Base-by-base conservation (phyloP, 2,329 filamentous ascomycete species). In the Fusarium anthophilum region DNA sequence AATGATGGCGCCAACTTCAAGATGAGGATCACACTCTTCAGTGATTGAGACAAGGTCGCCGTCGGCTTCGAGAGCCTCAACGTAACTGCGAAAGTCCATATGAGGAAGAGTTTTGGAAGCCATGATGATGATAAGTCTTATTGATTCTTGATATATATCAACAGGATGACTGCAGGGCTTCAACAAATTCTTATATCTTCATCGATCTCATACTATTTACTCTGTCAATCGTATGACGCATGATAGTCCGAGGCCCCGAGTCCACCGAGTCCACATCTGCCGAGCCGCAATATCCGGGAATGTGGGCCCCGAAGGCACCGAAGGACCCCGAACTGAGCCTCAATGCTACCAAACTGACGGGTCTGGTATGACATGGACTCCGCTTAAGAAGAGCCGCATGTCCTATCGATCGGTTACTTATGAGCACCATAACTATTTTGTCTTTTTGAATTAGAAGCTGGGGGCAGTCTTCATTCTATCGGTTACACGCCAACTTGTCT, bases 1-100 rank as follows among this genome's bases (percentile, higher is more conserved):
- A 18, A 84, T 85, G 50, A 88, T 87, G 9, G 86, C 87, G 4
- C 79, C 84, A 1, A 80, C 82, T 73, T 88, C 85, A 32, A 88
- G 81, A 55, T 87, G 66, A 8, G 85, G 82, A 60, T 87, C 84
- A 12, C 84, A 76, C 48, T 83, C 80, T 10, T 80, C 71, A 59
- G 84, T 80, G 69, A 87, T 87, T 47, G 86, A 84, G 32, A 83
- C 81, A 3, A 87, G 74, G 71, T 87, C 85, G 26, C 79, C 77
- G 51, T 88, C 86, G 4, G 54, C 61, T 41, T 72, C 62, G 8
- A 74, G 53, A 18, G 65, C 61, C 18, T 74, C 55, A 28, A 74
- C 65, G 50, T 66, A 76, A 12, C 45, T 24, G 37, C 69, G 63
- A 26, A 76, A 76, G 37, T 61, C 84, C 70, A 75, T 69, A 20